Evolutionary conservation across 768 basidiomycete genomes (phyloP).

Genomic region (Crepidotus variabilis): DNA sequence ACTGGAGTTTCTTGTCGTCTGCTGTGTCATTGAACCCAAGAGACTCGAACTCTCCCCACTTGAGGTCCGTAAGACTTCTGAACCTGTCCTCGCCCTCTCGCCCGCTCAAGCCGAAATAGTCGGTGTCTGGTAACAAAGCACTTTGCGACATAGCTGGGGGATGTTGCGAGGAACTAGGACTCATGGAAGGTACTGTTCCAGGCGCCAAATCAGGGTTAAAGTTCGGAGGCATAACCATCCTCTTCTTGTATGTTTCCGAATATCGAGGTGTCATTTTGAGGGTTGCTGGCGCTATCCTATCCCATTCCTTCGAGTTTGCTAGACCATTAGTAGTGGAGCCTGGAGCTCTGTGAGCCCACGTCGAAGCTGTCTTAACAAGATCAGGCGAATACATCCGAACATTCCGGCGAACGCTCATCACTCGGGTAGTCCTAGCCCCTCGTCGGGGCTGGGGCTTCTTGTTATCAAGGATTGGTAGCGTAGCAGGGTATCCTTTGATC

Average conservation of each 20-base stretch:
- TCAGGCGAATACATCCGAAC: slow-evolving; percentile 88
- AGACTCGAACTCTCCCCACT: slow-evolving; percentile 90
- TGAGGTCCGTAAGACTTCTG: slow-evolving; percentile 77
- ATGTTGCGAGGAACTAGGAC: neutral
- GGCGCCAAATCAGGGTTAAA: slow-evolving; percentile 53
- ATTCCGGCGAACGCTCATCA: slow-evolving; percentile 73
- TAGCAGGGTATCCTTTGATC: slow-evolving; percentile 86
- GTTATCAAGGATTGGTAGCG: slow-evolving; percentile 59
- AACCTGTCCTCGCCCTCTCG: slow-evolving; percentile 66
- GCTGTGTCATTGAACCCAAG: slow-evolving; percentile 68
- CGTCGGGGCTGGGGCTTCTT: slow-evolving; percentile 64
- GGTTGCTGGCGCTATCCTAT: slow-evolving; percentile 59
- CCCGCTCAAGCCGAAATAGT: slow-evolving; percentile 33
- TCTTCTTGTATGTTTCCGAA: slow-evolving; percentile 71
- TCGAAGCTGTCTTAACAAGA: slow-evolving; percentile 61
- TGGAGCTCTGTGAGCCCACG: slow-evolving; percentile 37
- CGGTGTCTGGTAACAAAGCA: slow-evolving; percentile 24
- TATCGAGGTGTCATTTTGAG: slow-evolving; percentile 64
- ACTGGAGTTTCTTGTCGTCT: slow-evolving; percentile 75
- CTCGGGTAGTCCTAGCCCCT: slow-evolving; percentile 73
- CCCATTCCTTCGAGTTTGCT: slow-evolving; percentile 71
- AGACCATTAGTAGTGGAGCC: slow-evolving; percentile 37
- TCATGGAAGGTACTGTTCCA: slow-evolving; percentile 25
- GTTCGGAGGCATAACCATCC: slow-evolving; percentile 62
- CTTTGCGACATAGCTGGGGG: slow-evolving; percentile 9